Base-by-base conservation (phyloP, 2,329 filamentous ascomycete genomes). In the Colletotrichum sp. region DNA sequence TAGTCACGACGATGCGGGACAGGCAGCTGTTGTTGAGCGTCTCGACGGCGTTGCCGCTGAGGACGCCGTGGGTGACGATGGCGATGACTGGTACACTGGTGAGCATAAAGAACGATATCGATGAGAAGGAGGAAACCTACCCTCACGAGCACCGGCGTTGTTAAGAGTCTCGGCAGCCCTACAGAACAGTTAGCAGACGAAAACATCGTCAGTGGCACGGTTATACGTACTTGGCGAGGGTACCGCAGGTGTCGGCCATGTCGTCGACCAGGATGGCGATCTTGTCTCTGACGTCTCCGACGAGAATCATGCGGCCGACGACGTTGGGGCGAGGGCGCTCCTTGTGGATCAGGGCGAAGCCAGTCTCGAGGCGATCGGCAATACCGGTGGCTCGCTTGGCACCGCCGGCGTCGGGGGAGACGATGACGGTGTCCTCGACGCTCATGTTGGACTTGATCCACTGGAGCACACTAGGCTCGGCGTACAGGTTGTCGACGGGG, bases 161-260 rank as follows among this genome's bases (percentile, higher is more conserved):
- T 76, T 58, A 3, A 76, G 65, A 61, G 74, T 76, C 71, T 76
- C 74, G 7, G 74, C 74, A 26, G 74, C 74, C 71, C 73, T 75
- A 10, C 56, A 1, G 24, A 12, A 28, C 9, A 26, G 58, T 75
- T 32, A 75, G 73, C 28, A 52, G 2, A 43, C 1, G 24, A n/a
- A 5, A 26, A 26, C 4, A 34, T n/a, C 18, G 8, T 38, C 6
- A 34, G 38, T 43, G 16, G 1, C 5, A 38, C 5, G 21, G 14
- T 2, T 13, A 96, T 13, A 96, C 97, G 4, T 96, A 97, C 87
- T 98, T 98, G 84, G 87, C 88, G 36, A 90, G 88, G 3, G 94
- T 98, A 79, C 96, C 96, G 84, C 96, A 98, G 5, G 96, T 98
- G 83, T 98, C 96, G 36, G 96, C 96, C 95, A 98, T 98, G 83